phyloP scores from a whole-genome alignment of 345 rosid genomes.

The Acer yangbiense region DNA sequence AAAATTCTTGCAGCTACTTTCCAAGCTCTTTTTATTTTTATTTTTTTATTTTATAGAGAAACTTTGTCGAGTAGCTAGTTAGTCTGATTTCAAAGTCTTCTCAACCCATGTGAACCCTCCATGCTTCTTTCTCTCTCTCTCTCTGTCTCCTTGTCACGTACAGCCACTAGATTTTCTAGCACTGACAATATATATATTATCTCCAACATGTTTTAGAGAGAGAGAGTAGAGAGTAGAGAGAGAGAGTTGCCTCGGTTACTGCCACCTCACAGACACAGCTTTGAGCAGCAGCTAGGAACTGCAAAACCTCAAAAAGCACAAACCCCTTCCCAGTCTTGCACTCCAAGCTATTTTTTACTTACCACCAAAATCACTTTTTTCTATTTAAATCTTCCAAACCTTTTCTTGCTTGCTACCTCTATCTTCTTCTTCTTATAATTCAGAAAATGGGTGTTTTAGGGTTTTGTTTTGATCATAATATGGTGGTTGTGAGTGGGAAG shows the following conservation, averaged over 20 bases:
- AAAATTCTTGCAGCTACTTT: not conserved
- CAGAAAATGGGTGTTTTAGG: slow-evolving; percentile 27
- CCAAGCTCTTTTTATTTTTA: not conserved
- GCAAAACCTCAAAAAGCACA: slow-evolving; percentile 11
- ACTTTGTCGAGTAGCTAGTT: not conserved
- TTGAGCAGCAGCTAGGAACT: slow-evolving; percentile 16
- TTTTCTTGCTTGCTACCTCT: not conserved
- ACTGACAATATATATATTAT: not conserved
- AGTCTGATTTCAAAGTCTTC: not conserved
- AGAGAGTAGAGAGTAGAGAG: too few species aligned
- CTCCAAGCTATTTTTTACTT: slow-evolving; percentile 10
- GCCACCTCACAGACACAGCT: not conserved
- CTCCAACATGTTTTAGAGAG: not conserved
- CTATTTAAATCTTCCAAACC: not conserved
- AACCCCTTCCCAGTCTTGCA: slow-evolving; percentile 15
- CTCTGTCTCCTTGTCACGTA: not conserved
- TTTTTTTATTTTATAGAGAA: not conserved
- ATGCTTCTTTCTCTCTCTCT: not conserved
- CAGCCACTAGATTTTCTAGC: not conserved
- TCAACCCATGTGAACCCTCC: slow-evolving; percentile 17
- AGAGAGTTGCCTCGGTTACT: slow-evolving; percentile 22
- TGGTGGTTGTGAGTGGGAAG: slow-evolving; percentile 43
- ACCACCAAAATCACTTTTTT: not conserved
- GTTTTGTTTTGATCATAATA: slow-evolving; percentile 36
- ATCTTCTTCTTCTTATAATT: not conserved